Percentiles rank a stretch among this genome's conserved stretches.
Conservation (phyloP, 768 basidiomycete genomes). For the Lactarius indigo region DNA sequence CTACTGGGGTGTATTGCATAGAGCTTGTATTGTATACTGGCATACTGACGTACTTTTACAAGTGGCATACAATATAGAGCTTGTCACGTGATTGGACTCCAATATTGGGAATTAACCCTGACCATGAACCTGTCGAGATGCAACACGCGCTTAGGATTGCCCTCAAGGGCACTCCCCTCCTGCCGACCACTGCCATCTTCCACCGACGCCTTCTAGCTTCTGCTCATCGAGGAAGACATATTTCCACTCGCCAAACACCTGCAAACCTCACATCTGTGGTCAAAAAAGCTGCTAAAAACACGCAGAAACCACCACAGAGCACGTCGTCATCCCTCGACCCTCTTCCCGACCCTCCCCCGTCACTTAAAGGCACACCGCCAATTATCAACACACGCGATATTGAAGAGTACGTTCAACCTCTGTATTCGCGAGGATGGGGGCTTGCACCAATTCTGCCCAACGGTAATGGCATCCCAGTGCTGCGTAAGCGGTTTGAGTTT, state of each 20-base stretch:
- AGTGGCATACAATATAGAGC: too few species aligned
- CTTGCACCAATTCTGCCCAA: conserved; percentile 13
- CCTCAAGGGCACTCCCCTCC: not conserved
- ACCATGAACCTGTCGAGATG: conserved; percentile 1
- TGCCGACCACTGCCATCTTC: not conserved
- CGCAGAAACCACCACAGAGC: not conserved
- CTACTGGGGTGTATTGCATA: conserved; percentile 3
- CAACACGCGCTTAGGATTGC: not conserved
- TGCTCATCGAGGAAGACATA: too few species aligned
- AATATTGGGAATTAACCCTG: not conserved
- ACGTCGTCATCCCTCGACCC: not conserved
- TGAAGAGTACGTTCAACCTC: conserved; percentile 10
- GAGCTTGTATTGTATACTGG: not conserved
- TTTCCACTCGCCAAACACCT: conserved; percentile 1
- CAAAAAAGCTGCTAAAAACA: not conserved
- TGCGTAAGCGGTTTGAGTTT: conserved; percentile 19
- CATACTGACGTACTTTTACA: conserved; percentile 1
- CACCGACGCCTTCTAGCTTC: not conserved
- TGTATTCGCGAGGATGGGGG: conserved; percentile 21
- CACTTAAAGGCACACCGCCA: not conserved
- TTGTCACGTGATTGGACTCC: not conserved
- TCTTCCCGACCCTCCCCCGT: conserved; percentile 4
- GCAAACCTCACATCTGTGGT: not conserved
- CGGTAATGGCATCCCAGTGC: conserved; percentile 16
- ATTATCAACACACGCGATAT: conserved; percentile 14